Evolutionary conservation across 2,329 filamentous ascomycete species (phyloP).

Genomic region (Tolypocladium capitatum): DNA sequence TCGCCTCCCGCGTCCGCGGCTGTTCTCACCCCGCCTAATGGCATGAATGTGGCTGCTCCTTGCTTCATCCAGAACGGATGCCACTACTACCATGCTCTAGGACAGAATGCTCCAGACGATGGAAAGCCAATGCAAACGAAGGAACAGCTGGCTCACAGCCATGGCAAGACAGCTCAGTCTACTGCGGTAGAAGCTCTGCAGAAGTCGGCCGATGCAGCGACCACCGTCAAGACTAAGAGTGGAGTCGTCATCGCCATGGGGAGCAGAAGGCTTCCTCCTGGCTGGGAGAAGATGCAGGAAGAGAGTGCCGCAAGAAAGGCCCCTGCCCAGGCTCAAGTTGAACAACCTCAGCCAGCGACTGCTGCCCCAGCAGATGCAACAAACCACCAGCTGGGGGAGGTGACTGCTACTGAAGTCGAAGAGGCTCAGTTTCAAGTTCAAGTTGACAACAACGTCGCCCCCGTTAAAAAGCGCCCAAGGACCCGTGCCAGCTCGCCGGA

Average conservation of each 20-base stretch:
- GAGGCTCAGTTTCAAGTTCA: too few species aligned
- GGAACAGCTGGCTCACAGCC: background rate
- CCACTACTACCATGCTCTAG: conserved; percentile 13
- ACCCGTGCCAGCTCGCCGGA: background rate
- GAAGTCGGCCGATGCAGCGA: conserved; percentile 15
- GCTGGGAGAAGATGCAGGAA: background rate
- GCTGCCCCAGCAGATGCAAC: background rate
- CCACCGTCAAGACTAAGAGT: background rate
- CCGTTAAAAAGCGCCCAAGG: background rate
- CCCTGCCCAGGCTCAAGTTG: background rate
- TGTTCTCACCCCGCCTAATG: conserved; percentile 8
- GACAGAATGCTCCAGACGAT: background rate
- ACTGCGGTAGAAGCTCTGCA: conserved; percentile 11
- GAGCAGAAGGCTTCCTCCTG: conserved; percentile 2
- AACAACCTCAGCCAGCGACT: background rate
- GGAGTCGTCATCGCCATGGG: conserved; percentile 9
- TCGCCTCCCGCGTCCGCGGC: conserved; percentile 9
- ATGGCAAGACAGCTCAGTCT: background rate
- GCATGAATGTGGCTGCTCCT: conserved; percentile 8
- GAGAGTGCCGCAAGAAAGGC: background rate
- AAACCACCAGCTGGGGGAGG: too few species aligned
- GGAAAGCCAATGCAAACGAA: background rate
- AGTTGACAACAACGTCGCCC: background rate
- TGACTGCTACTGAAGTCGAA: background rate
- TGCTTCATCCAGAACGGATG: conserved; percentile 8